Percentiles rank a stretch among this genome's conserved stretches.
phyloP scores from a whole-genome alignment of 2,329 filamentous ascomycete genomes.

The Ceratocystis lukuohia region DNA sequence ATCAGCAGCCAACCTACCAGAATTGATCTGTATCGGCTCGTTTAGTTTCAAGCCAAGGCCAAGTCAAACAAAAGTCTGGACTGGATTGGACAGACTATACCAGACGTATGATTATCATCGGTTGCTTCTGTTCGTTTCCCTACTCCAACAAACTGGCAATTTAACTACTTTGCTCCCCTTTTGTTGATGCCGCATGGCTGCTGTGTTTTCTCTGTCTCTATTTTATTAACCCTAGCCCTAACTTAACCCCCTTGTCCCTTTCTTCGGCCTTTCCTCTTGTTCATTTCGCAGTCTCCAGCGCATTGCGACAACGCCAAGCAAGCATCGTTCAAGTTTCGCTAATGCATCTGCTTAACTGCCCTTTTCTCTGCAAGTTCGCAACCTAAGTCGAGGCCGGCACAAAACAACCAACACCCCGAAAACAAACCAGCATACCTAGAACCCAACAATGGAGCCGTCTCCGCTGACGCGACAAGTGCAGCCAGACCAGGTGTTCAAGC shows the following conservation, averaged over 20 bases:
- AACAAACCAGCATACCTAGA: neutral
- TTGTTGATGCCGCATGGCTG: neutral
- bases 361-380: neutral
- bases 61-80: neutral
- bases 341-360: neutral
- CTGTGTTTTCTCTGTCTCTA: neutral
- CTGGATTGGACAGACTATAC: too few species aligned
- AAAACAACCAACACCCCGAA: neutral
- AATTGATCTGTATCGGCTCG: too few species aligned
- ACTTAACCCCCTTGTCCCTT: neutral
- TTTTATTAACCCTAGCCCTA: neutral
- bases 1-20: neutral
- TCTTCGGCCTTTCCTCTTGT: neutral
- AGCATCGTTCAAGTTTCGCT: neutral
- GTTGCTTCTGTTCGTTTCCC: neutral
- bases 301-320: neutral
- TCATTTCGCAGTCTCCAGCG: neutral
- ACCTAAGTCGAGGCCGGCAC: neutral
- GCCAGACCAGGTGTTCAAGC: slow-evolving; percentile 71
- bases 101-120: neutral
- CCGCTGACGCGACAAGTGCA: slow-evolving; percentile 85
- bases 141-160: neutral
- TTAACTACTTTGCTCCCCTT: neutral
- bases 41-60: neutral
- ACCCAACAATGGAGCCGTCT: slow-evolving; percentile 62